phyloP scores from a whole-genome alignment of 225 moss, liverwort and hornwort genomes.

The Anthoceros angustus region DNA sequence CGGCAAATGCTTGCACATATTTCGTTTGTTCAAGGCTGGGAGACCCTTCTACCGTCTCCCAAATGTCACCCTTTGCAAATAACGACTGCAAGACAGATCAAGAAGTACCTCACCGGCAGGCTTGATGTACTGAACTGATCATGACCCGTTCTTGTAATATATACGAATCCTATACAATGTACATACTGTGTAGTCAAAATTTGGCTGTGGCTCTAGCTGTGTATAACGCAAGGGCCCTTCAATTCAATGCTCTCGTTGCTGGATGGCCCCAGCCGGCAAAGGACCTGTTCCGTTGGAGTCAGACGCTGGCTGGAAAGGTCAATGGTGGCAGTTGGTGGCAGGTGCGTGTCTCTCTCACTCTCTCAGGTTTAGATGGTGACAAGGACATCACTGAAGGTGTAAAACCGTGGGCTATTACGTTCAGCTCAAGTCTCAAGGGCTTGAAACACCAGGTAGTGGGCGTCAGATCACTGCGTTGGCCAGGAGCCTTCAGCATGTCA shows the following conservation, averaged over 20 bases:
- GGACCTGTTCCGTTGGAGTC: too few relatives aligned
- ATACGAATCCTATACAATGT: too few relatives aligned
- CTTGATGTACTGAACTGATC: conserved; percentile 49
- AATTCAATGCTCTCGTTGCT: too few relatives aligned
- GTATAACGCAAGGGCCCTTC: too few relatives aligned
- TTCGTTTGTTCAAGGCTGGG: conserved; percentile 64
- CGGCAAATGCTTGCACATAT: too few relatives aligned
- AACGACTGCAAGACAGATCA: conserved; percentile 42
- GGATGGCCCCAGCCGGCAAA: too few relatives aligned
- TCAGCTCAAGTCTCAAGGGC: conserved; percentile 56
- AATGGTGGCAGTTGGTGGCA: too few relatives aligned
- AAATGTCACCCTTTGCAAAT: conserved; percentile 57
- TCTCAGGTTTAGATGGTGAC: conserved; percentile 42
- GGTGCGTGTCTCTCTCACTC: not conserved
- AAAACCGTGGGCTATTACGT: conserved; percentile 64
- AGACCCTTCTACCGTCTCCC: conserved; percentile 44
- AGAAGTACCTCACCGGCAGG: conserved; percentile 71
- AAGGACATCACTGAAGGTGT: conserved; percentile 39
- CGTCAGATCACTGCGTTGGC: conserved; percentile 63
- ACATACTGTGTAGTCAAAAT: too few relatives aligned
- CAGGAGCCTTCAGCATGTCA: conserved; percentile 51
- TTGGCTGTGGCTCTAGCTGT: too few relatives aligned
- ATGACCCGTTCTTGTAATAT: too few relatives aligned
- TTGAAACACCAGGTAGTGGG: conserved; percentile 73
- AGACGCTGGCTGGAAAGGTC: too few relatives aligned